Percentiles rank a stretch among this genome's conserved stretches.
Conservation (phyloP, 768 basidiomycete genomes). For the Tremella fuciformis region DNA sequence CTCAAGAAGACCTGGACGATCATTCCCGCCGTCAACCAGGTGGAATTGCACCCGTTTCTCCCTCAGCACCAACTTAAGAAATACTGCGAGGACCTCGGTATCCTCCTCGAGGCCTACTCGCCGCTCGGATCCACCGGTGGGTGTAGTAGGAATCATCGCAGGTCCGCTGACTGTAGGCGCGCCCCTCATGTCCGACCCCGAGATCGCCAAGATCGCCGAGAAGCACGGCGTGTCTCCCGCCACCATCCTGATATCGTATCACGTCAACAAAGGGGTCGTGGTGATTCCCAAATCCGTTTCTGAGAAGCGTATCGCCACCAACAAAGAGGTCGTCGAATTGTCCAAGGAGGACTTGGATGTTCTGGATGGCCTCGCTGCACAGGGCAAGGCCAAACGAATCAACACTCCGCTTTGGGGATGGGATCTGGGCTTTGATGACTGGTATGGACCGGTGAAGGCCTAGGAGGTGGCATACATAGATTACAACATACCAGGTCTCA, state of each 20-base stretch:
- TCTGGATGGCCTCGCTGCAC: constrained; percentile 34
- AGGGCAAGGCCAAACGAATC: constrained; percentile 44
- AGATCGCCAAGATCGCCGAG: constrained; percentile 40
- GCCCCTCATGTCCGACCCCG: constrained; percentile 40
- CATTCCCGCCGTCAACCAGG: constrained; percentile 67
- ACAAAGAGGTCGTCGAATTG: constrained; percentile 43
- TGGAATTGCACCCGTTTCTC: constrained; percentile 69
- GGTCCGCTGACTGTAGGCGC: constrained; percentile 16
- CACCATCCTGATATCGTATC: constrained; percentile 45
- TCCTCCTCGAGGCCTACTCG: constrained; percentile 66
- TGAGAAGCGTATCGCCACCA: constrained; percentile 39
- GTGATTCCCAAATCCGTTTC: constrained; percentile 50
- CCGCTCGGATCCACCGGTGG: constrained; percentile 54
- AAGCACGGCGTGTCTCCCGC: constrained; percentile 44
- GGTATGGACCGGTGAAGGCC: too few species aligned
- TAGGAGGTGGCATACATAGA: too few species aligned
- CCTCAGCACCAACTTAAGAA: constrained; percentile 61
- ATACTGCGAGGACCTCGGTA: constrained; percentile 60
- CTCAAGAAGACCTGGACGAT: constrained; percentile 66
- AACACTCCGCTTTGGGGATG: constrained; percentile 42
- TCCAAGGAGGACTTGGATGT: constrained; percentile 35
- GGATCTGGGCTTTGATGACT: too few species aligned
- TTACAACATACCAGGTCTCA: too few species aligned
- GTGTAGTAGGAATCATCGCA: neutral
- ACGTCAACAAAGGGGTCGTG: constrained; percentile 37